Conservation (phyloP, 2,329 filamentous ascomycete genomes). For the Aspergillus hortae region DNA sequence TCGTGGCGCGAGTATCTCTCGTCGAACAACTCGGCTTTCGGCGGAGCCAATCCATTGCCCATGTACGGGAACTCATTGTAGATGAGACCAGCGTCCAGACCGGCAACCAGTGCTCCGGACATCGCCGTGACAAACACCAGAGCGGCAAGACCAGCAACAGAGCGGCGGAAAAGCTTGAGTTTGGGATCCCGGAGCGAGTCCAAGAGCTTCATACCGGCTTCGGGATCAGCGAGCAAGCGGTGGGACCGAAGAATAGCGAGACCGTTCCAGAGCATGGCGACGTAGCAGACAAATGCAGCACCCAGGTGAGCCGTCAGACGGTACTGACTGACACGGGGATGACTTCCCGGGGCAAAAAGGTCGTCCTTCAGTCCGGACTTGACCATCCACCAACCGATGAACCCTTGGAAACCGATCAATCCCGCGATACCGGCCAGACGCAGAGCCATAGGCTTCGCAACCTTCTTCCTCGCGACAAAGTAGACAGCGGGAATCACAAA, state of each 20-base stretch:
- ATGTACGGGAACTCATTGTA: constrained; percentile 99
- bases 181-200: constrained; percentile 61
- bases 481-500: constrained; percentile 87
- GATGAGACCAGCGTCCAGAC: constrained; percentile 91
- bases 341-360: constrained; percentile 83
- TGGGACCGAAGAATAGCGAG: constrained; percentile 78
- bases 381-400: constrained; percentile 99
- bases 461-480: constrained; percentile 76
- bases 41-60: constrained; percentile 79
- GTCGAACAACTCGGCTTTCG: constrained; percentile 77
- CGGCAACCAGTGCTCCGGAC: constrained; percentile 90
- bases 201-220: constrained; percentile 58
- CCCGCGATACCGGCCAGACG: constrained; percentile 78
- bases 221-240: constrained; percentile 65
- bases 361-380: constrained; percentile 95
- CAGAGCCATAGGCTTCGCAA: constrained; percentile 72
- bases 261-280: constrained; percentile 88
- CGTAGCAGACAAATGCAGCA: constrained; percentile 88
- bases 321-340: constrained; percentile 93
- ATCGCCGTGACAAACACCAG: constrained; percentile 88
- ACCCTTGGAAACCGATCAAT: constrained; percentile 90
- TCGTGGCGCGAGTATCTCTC: constrained; percentile 76
- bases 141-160: constrained; percentile 64
- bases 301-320: constrained; percentile 84
- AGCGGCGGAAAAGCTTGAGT: constrained; percentile 70